Evolutionary conservation across 495 filamentous ascomycete species (phyloP).

Genomic region (Pyronema omphalodes): DNA sequence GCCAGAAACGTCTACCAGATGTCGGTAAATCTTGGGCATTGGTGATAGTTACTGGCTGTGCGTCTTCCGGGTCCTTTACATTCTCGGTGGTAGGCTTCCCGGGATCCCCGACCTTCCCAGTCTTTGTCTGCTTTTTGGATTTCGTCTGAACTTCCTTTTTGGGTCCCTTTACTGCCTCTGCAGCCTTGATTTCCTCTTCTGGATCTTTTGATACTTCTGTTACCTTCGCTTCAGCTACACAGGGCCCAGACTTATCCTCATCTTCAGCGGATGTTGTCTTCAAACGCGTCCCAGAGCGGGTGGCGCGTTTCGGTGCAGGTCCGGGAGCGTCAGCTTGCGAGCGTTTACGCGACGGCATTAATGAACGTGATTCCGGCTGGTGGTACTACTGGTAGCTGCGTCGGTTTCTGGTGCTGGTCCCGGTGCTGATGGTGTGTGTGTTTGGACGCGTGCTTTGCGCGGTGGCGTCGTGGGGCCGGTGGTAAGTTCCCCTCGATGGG

Average conservation of each 20-base stretch:
- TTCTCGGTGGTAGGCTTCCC: background rate
- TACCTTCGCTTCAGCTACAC: background rate
- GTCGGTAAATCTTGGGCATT: background rate
- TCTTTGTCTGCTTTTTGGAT: too few relatives aligned
- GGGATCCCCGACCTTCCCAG: too few relatives aligned
- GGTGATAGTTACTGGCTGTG: background rate
- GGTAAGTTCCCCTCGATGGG: too few relatives aligned
- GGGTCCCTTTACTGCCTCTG: too few relatives aligned
- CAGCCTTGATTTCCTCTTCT: background rate
- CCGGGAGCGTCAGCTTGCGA: background rate
- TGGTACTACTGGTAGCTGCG: background rate
- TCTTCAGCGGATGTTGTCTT: background rate
- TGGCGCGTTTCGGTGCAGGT: constrained; percentile 1
- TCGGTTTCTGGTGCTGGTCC: too few relatives aligned
- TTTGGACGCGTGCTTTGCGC: too few relatives aligned
- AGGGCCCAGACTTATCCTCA: background rate
- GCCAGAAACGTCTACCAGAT: constrained; percentile 46
- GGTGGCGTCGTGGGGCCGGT: too few relatives aligned
- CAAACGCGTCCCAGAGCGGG: background rate
- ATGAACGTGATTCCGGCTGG: background rate
- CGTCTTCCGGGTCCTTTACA: background rate
- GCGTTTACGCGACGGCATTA: background rate
- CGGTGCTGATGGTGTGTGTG: too few relatives aligned
- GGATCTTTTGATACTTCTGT: background rate
- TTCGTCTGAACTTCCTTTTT: too few relatives aligned